Evolutionary conservation across 495 filamentous ascomycete species (phyloP).

Genomic region (Talaromyces nanjingensis): DNA sequence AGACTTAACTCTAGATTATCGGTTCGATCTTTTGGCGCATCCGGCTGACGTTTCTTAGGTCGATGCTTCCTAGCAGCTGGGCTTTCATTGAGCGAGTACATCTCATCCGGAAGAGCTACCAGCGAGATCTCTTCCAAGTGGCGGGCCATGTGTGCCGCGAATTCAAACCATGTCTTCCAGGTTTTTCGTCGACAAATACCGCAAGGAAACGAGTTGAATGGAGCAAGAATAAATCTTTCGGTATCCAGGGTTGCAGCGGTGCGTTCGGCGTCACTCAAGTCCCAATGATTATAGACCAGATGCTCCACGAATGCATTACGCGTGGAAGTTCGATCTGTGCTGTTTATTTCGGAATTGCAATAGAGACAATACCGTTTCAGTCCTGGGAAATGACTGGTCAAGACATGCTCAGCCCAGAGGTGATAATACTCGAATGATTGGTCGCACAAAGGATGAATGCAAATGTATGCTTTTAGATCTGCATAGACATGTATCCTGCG

Average conservation of each 20-base stretch:
- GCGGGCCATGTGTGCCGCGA: neutral
- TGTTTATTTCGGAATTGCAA: neutral
- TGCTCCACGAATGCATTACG: slow-evolving; percentile 3
- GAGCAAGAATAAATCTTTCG: neutral
- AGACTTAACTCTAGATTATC: neutral
- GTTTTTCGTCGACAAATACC: neutral
- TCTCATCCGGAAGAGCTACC: neutral
- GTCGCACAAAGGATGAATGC: neutral
- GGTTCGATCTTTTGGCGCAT: neutral
- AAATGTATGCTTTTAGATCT: slow-evolving; percentile 3
- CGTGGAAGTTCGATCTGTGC: neutral
- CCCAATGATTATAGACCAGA: slow-evolving; percentile 1
- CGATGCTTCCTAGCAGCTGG: neutral
- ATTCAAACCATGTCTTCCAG: slow-evolving; percentile 4
- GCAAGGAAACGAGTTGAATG: neutral
- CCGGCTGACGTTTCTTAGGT: neutral
- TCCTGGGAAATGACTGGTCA: neutral
- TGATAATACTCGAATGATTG: slow-evolving; percentile 6
- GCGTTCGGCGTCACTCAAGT: neutral
- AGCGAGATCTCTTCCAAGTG: slow-evolving; percentile 5
- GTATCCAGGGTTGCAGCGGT: neutral
- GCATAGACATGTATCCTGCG: slow-evolving; percentile 1
- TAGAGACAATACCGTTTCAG: slow-evolving; percentile 4
- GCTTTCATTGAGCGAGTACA: neutral
- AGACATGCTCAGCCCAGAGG: slow-evolving; percentile 3